Evolutionary conservation across 495 filamentous ascomycete species (phyloP), one percentile per base, ranked within the genome.

Genomic region (Trichoderma erinaceum): DNA sequence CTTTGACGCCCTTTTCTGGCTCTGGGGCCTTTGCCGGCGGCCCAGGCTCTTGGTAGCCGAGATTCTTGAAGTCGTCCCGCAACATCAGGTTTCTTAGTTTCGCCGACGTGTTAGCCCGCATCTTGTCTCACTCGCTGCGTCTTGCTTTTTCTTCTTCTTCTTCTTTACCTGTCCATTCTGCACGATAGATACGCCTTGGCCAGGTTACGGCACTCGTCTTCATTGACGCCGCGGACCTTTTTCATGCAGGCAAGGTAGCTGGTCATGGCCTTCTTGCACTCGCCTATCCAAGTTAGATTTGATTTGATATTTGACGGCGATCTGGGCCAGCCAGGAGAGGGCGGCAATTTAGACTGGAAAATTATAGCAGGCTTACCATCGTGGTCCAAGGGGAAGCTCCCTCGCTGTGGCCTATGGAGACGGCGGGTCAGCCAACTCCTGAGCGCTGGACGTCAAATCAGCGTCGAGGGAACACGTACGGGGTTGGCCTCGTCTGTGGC

Each of bases 361-460:
- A 52, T 44, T 38, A n/a, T 65, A 44, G 38, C 21, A 29, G 21
- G 70, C 80, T 74, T 81, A 93, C 92, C 93, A 73, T 96, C 92
- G 71, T 97, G 94, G 75, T 99, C 95, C 58, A 99, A 88, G 27
- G 95, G 95, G 73, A 99, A 99, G 76, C 92, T 96, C 58, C 95
- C 95, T 67, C 95, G 90, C 77, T 99, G 92, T 0, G 95, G 95
- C 64, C 92, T 96, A 69, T 38, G 63, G 43, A 11, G 44, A 44
- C 46, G 41, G 46, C 41, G 63, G 63, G 56, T 66, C 21, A 43
- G 46, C 71, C 27, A 75, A 67, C 63, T 29, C 21, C 35, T 46
- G 43, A 67, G 41, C 16, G 21, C n/a, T 67, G 65, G 66, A 29
- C 25, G 70, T 63, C 18, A 68, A 68, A 52, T 27, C 18, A 64